phyloP scores from a whole-genome alignment of 805 yeast genomes.

The Ogataea trehaloabstinens region DNA sequence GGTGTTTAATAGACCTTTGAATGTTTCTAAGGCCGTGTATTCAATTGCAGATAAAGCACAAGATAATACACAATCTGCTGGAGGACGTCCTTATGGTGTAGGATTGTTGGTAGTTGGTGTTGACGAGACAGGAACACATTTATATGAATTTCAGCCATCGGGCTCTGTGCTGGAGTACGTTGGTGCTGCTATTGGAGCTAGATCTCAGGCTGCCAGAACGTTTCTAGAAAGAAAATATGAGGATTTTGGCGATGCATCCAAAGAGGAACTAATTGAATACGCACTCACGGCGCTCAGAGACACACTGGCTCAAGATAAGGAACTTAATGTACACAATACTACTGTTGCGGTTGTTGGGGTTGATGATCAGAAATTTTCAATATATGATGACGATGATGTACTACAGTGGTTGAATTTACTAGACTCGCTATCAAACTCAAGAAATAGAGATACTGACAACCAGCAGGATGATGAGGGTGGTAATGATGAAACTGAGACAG shows the following conservation, averaged over 20 bases:
- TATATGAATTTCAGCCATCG: constrained; percentile 93
- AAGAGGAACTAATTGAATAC: constrained; percentile 75
- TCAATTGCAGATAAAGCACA: constrained; percentile 96
- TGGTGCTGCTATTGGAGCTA: constrained; percentile 96
- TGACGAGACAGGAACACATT: constrained; percentile 92
- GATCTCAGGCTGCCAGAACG: constrained; percentile 98
- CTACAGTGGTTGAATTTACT: constrained; percentile 77
- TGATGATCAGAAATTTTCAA: constrained; percentile 60
- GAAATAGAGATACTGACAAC: constrained; percentile 43
- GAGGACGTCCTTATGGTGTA: constrained; percentile 97
- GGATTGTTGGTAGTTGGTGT: constrained; percentile 87
- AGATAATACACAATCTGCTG: constrained; percentile 91
- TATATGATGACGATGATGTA: constrained; percentile 85
- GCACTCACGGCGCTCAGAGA: constrained; percentile 92
- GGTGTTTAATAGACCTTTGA: constrained; percentile 82
- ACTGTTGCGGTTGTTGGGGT: constrained; percentile 91
- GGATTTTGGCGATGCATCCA: constrained; percentile 54
- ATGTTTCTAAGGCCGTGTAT: constrained; percentile 77
- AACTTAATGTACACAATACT: constrained; percentile 78
- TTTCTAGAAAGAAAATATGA: constrained; percentile 86
- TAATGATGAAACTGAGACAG: constrained; percentile 26
- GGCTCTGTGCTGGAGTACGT: constrained; percentile 89
- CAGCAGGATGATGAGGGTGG: constrained; percentile 29
- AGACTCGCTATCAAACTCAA: constrained; percentile 60
- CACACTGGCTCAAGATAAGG: constrained; percentile 91